These are phyloP conservation scores for Crucibulum laeve DNA, from an alignment of 768 basidiomycete species.

Conservation along the genomic window DNA sequence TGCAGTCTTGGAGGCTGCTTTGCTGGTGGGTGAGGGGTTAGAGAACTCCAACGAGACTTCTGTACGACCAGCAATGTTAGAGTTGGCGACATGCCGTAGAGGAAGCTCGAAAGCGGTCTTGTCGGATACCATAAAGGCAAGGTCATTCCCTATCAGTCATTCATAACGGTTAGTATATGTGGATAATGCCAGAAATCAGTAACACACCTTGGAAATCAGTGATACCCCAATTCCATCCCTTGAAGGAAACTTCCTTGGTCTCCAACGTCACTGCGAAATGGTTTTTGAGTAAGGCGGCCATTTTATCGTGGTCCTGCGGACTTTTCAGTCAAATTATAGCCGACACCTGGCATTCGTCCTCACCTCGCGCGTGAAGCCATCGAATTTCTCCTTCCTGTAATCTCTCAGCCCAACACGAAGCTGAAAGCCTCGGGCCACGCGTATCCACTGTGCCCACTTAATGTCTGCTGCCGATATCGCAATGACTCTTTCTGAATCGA, in stretches of 20 bases:
- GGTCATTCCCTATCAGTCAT: slow-evolving; percentile 65
- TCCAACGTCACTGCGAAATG: slow-evolving; percentile 86
- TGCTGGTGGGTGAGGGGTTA: slow-evolving; percentile 37
- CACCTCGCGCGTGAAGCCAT: slow-evolving; percentile 91
- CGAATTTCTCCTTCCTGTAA: slow-evolving; percentile 78
- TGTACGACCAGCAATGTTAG: slow-evolving; percentile 94
- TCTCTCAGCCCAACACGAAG: slow-evolving; percentile 80
- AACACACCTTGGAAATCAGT: slow-evolving; percentile 86
- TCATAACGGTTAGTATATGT: background rate
- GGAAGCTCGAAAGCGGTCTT: slow-evolving; percentile 90
- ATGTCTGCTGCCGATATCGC: slow-evolving; percentile 70
- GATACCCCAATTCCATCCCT: slow-evolving; percentile 98
- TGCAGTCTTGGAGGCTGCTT: slow-evolving; percentile 29
- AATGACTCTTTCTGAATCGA: slow-evolving; percentile 57
- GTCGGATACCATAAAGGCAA: slow-evolving; percentile 87
- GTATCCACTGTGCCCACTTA: slow-evolving; percentile 87
- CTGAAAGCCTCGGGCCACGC: slow-evolving; percentile 91
- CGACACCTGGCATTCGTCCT: background rate
- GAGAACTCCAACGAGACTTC: slow-evolving; percentile 99
- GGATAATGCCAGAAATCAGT: background rate
- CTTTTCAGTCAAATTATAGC: background rate
- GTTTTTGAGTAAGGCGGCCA: slow-evolving; percentile 78
- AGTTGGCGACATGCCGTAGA: slow-evolving; percentile 83
- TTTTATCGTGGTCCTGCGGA: slow-evolving; percentile 83
- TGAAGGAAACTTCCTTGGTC: slow-evolving; percentile 79